Evolutionary conservation across 148 eudicot species (phyloP).

Genomic region (Suaeda aralocaspica): DNA sequence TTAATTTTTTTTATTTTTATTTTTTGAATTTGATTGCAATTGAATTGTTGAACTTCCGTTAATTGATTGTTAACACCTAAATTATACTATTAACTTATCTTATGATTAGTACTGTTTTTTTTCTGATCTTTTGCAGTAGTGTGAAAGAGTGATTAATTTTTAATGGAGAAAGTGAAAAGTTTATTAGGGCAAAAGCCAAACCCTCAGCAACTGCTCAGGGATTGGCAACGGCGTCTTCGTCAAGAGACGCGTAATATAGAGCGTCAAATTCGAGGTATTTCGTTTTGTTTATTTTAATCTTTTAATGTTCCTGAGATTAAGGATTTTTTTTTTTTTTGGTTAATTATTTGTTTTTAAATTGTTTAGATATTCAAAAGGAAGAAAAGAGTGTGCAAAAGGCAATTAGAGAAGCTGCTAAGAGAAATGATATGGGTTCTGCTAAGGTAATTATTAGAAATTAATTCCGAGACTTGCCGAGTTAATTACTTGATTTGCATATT

Average conservation of each 20-base stretch:
- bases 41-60: conserved; percentile 1
- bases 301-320: neutral
- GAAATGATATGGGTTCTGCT: conserved; percentile 97
- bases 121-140: conserved; percentile 17
- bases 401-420: conserved; percentile 86
- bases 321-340: too few relatives aligned
- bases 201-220: conserved; percentile 70
- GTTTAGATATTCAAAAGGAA: conserved; percentile 86
- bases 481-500: too few relatives aligned
- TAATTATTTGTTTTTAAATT: conserved; percentile 2
- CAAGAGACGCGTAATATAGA: conserved; percentile 89
- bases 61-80: neutral
- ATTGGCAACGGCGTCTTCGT: conserved; percentile 92
- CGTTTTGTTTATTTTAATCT: neutral
- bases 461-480: too few relatives aligned
- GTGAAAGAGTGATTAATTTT: conserved; percentile 14
- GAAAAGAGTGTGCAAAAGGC: conserved; percentile 96
- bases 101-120: neutral
- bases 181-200: conserved; percentile 66
- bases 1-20: neutral
- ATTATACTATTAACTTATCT: too few relatives aligned
- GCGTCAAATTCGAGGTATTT: conserved; percentile 80
- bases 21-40: neutral
- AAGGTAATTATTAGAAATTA: conserved; percentile 78
- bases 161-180: conserved; percentile 52